Evolutionary conservation across 106 monocot species (phyloP), one percentile per base, ranked within the genome.

Genomic region (Gastrodia elata): DNA sequence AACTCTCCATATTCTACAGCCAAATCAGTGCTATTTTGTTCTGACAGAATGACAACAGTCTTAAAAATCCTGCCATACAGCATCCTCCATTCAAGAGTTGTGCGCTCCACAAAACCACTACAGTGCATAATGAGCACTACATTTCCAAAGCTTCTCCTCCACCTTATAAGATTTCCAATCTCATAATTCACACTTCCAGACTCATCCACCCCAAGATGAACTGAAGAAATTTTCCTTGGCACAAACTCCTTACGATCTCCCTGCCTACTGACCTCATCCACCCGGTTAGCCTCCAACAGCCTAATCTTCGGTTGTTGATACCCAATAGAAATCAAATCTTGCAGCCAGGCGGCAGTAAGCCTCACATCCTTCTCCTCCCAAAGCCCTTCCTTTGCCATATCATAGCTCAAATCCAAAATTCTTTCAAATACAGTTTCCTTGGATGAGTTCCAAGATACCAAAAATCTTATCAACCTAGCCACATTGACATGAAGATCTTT

Each of bases 51-150:
- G 43, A 94, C 57, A 11, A 94, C 94, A n/a, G 94, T 91, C 72
- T 91, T 94, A 75, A 94, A 94, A 57, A 94, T 83, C 72, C 94
- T 65, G 28, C 94, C 94, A 80, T 94, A 91, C 18, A 94, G 84
- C 81, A 94, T 68, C 57, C 94, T 86, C 94, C 94, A 94, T 73
- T 91, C 94, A 1, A 94, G 81, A 14, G 90, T 86, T 8, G 94
- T 90, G n/a, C 87, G 83, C 69, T 94, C 88, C 2, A 81, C 81
- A 32, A 80, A 70, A 6, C 78, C 83, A 71, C 75, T 84, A 73
- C 84, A 85, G 39, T 82, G 79, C 87, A 94, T 80, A 48, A 94
- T 59, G 8, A 94, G 75, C 38, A 94, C 94, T 8, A 94, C 79
- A 79, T 91, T 88, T 7, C 94, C 90, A 76, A 94, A 94, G 72